Evolutionary conservation across 768 basidiomycete genomes (phyloP), one percentile per base, ranked within the genome.

Genomic region (Psilocybe subaeruginosa): DNA sequence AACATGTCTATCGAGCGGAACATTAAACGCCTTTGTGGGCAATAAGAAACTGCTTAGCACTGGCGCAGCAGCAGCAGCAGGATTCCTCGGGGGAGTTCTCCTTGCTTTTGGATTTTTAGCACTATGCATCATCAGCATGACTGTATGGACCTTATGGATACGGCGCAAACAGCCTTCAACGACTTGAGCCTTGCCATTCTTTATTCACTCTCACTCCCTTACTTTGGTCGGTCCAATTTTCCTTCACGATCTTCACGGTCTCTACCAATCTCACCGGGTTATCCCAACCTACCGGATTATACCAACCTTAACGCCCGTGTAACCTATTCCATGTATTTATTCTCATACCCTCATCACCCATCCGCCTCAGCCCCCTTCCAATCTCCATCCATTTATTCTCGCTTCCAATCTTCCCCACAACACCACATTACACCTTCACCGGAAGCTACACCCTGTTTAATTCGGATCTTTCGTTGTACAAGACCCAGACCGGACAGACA

Each of bases 21-120:
- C 54, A 7, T 31, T 61, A 48, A 41, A 50, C 14, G 23, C 43
- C 49, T 62, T 67, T 29, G 64, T 61, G 0, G 66, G 47, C 11
- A 29, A 33, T 16, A 60, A 46, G 53, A 63, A 29, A 12, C 66
- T 73, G 62, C 66, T 78, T 54, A 68, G 67, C 27, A 33, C 72
- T 0, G 69, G 64, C 0, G 60, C 69, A 29, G 77, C 76, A 0
- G 74, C 75, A 2, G 63, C 64, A n/a, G 75, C 74, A 2, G 77
- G 76, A 8, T 66, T 75, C 11, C 61, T 77, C 1, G 77, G 77
- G 3, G 75, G 70, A 4, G 62, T 64, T 3, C 45, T 76, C 2
- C 8, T 74, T 6, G 64, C 66, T 19, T 67, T 66, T 17, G 72
- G 58, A 1, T 17, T 62, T 23, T 9, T 66, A 7, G 37, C 52